A percentile compares a stretch with the other conserved stretches of the same genome.
phyloP scores from a whole-genome alignment of 2,329 filamentous ascomycete genomes.

The Epichloe glyceriae region DNA sequence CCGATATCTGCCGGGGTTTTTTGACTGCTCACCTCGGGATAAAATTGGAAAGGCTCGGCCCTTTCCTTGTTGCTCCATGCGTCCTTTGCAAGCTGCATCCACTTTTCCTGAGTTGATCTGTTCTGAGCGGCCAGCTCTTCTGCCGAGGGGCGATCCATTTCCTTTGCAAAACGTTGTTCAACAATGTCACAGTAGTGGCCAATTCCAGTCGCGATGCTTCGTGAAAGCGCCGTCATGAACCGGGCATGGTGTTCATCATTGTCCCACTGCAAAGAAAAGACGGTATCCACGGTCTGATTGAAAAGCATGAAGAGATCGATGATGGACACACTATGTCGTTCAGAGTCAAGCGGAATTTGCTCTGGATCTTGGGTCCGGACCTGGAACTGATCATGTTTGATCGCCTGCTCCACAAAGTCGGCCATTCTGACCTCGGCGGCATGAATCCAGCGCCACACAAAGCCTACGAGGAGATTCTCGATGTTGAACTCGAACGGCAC shows the following conservation, averaged over 20 bases:
- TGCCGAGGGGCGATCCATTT: constrained; percentile 86
- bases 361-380: constrained; percentile 54
- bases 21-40: constrained; percentile 55
- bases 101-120: constrained; percentile 80
- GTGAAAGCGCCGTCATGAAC: constrained; percentile 90
- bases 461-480: constrained; percentile 73
- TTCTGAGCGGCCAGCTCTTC: constrained; percentile 69
- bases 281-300: constrained; percentile 79
- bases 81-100: constrained; percentile 86
- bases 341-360: constrained; percentile 57
- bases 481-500: constrained; percentile 76
- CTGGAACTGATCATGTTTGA: constrained; percentile 79
- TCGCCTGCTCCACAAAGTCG: constrained; percentile 76
- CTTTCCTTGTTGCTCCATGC: constrained; percentile 87
- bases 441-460: constrained; percentile 92
- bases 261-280: constrained; percentile 79
- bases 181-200: constrained; percentile 84
- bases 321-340: constrained; percentile 84
- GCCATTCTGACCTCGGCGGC: constrained; percentile 68
- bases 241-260: constrained; percentile 88
- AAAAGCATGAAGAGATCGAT: constrained; percentile 91
- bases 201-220: constrained; percentile 70
- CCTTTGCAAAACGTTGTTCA: constrained; percentile 70
- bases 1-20: background rate
- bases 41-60: constrained; percentile 94